These are phyloP conservation scores for Podospora australis DNA, from an alignment of 495 filamentous ascomycete species.

Conservation along the genomic window DNA sequence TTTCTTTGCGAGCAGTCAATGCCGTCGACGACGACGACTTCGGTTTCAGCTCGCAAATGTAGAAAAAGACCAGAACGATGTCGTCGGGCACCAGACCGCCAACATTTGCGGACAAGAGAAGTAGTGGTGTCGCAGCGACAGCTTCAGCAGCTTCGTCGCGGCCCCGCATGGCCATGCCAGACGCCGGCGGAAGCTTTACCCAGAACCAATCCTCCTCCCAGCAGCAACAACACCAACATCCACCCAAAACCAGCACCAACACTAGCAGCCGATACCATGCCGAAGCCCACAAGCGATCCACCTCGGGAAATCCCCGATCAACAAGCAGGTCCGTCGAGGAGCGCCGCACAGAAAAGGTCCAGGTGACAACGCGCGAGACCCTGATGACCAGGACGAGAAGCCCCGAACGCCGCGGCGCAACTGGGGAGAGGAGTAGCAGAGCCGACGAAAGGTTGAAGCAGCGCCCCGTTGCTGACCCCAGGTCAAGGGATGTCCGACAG, in stretches of 20 bases:
- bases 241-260: constrained; percentile 15
- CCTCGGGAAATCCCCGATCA: constrained; percentile 37
- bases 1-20: constrained; percentile 2
- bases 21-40: constrained; percentile 6
- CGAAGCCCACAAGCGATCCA: constrained; percentile 35
- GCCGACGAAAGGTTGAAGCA: constrained; percentile 32
- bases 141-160: constrained; percentile 25
- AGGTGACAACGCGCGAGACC: constrained; percentile 60
- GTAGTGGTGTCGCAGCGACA: constrained; percentile 24
- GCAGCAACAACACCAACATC: constrained; percentile 14
- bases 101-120: constrained; percentile 35
- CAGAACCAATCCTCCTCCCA: constrained; percentile 3
- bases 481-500: constrained; percentile 36
- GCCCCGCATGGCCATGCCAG: constrained; percentile 31
- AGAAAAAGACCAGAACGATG: constrained; percentile 27
- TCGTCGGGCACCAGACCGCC: constrained; percentile 30
- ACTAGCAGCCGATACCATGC: constrained; percentile 7
- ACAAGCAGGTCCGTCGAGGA: constrained; percentile 36
- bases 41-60: constrained; percentile 19
- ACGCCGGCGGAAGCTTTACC: constrained; percentile 21
- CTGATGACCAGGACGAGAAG: constrained; percentile 56
- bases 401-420: constrained; percentile 52
- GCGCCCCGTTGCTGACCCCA: constrained; percentile 40
- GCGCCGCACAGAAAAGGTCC: constrained; percentile 43
- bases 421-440: constrained; percentile 25